Conservation (phyloP, 306 rosid genomes). For the Pueraria montana region DNA sequence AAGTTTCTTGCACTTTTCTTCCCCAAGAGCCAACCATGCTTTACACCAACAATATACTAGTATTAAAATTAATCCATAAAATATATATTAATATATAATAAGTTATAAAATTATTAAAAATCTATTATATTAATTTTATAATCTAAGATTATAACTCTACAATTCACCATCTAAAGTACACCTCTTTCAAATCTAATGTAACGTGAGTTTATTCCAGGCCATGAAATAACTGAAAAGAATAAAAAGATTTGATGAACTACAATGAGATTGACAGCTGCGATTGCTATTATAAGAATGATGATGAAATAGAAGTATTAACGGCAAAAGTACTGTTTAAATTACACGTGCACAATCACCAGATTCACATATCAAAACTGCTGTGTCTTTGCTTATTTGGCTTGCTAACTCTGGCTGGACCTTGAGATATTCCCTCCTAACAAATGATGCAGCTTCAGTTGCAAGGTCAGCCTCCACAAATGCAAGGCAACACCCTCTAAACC, state of each 20-base stretch:
- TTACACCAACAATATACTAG: no score
- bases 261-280: slow-evolving; percentile 16
- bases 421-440: slow-evolving; percentile 71
- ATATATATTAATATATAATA: no score
- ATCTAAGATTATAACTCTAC: no score
- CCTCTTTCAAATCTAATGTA: no score
- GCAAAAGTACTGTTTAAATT: slow-evolving; percentile 47
- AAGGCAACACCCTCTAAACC: slow-evolving; percentile 94
- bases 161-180: no score
- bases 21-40: no score
- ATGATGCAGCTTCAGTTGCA: slow-evolving; percentile 81
- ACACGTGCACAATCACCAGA: slow-evolving; percentile 77
- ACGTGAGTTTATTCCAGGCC: no score
- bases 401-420: slow-evolving; percentile 77
- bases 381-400: slow-evolving; percentile 45
- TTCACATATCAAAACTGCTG: slow-evolving; percentile 77
- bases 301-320: not conserved
- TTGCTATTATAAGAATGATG: slow-evolving; percentile 4
- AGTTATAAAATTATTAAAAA: no score
- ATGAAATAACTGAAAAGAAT: not conserved
- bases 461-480: slow-evolving; percentile 78
- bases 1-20: no score
- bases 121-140: no score
- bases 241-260: slow-evolving; percentile 6
- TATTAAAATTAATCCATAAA: no score